These are phyloP conservation scores for Radiomyces spectabilis DNA, from an alignment of 192 early-diverging fungal genomes.

Conservation along the genomic window DNA sequence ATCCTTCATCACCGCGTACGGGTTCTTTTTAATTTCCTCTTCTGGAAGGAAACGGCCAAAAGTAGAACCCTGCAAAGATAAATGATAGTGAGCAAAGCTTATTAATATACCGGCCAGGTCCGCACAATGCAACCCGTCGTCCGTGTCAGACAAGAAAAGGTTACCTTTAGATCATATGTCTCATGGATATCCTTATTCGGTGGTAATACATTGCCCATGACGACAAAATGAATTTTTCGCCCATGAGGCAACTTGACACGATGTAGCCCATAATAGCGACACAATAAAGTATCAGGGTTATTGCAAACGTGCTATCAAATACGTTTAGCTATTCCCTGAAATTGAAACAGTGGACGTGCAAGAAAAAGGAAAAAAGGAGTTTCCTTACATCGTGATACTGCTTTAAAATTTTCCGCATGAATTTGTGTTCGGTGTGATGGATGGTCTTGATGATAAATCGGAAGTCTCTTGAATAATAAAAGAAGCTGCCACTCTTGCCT, in stretches of 20 bases:
- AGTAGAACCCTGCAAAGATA: slow-evolving; percentile 59
- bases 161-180: slow-evolving; percentile 87
- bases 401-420: slow-evolving; percentile 79
- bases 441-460: slow-evolving; percentile 99
- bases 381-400: slow-evolving; percentile 72
- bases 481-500: slow-evolving; percentile 94
- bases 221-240: slow-evolving; percentile 94
- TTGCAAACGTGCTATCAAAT: slow-evolving; percentile 63
- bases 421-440: slow-evolving; percentile 91
- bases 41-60: slow-evolving; percentile 77
- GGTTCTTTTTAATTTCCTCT: slow-evolving; percentile 70
- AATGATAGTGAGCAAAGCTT: background rate
- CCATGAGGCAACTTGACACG: slow-evolving; percentile 90
- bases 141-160: too few species aligned
- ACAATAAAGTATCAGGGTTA: slow-evolving; percentile 86
- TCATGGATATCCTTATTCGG: slow-evolving; percentile 97
- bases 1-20: slow-evolving; percentile 91
- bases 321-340: too few species aligned
- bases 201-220: slow-evolving; percentile 98
- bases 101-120: too few species aligned
- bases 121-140: too few species aligned
- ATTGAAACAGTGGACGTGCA: background rate
- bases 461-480: slow-evolving; percentile 97
- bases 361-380: too few species aligned
- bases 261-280: slow-evolving; percentile 91